A percentile compares a stretch with the other conserved stretches of the same genome.
Evolutionary conservation across 2,329 filamentous ascomycete genomes (phyloP).

Genomic region (Clonostachys rhizophaga): DNA sequence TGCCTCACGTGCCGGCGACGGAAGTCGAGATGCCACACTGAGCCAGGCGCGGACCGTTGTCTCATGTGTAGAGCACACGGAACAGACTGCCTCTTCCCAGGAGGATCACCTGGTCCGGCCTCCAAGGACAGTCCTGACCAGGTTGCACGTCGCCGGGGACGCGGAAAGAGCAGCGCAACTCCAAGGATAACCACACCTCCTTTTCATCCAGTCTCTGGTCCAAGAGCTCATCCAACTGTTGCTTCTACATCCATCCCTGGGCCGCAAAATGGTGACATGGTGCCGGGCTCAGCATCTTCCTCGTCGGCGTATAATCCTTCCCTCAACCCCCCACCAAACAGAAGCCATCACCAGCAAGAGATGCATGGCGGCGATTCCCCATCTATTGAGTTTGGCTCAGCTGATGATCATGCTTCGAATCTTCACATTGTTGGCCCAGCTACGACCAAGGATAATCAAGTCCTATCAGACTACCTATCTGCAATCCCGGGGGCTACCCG

Average conservation of each 20-base stretch:
- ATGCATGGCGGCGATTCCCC: constrained; percentile 10
- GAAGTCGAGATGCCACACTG: constrained; percentile 57
- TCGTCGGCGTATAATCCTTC: not conserved
- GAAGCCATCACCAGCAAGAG: not conserved
- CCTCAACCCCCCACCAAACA: not conserved
- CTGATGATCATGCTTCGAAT: constrained; percentile 31
- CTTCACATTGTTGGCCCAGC: constrained; percentile 56
- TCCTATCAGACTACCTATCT: constrained; percentile 53
- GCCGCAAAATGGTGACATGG: not conserved
- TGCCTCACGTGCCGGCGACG: constrained; percentile 55
- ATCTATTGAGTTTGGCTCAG: constrained; percentile 18
- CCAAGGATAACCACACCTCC: not conserved
- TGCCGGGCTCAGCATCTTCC: not conserved
- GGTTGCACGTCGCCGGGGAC: not conserved
- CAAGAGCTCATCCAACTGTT: not conserved
- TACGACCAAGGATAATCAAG: constrained; percentile 53
- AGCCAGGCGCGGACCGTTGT: constrained; percentile 45
- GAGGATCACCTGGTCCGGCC: constrained; percentile 10
- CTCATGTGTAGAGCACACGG: constrained; percentile 53
- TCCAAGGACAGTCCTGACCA: constrained; percentile 3
- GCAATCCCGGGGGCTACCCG: constrained; percentile 19
- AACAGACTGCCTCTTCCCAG: constrained; percentile 49
- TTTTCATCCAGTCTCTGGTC: not conserved
- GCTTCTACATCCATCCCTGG: not conserved
- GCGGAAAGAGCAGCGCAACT: not conserved